These are phyloP conservation scores for Paramecium tetraurelia DNA, from an alignment of 73 alveolate species.

Conservation along the genomic window DNA sequence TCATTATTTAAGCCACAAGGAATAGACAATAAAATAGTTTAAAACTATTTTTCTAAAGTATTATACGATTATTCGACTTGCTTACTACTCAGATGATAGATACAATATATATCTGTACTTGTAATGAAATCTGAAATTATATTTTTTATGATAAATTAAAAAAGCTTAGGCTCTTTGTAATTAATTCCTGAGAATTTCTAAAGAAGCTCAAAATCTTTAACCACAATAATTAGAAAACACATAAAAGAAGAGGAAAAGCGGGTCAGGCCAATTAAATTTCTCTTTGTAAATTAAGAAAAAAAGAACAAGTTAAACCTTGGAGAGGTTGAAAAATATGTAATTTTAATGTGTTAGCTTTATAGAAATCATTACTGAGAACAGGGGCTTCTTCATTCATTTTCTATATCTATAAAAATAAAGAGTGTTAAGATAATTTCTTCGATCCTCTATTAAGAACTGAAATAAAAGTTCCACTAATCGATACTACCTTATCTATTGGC, in stretches of 20 bases:
- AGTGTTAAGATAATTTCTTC: background rate
- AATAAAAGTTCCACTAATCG: background rate
- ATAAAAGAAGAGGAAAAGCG: background rate
- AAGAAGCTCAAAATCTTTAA: background rate
- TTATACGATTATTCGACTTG: background rate
- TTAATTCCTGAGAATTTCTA: background rate
- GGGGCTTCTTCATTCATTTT: background rate
- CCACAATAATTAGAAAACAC: background rate
- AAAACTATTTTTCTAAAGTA: too few species aligned
- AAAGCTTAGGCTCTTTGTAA: background rate
- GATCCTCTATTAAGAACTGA: background rate
- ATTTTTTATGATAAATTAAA: background rate
- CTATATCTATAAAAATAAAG: background rate
- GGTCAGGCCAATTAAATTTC: background rate
- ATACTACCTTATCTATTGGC: background rate
- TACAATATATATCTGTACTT: too few species aligned
- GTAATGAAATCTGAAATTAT: background rate
- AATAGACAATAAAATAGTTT: background rate
- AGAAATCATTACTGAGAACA: background rate
- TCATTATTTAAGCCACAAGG: background rate
- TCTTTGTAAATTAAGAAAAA: background rate
- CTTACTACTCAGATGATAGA: background rate
- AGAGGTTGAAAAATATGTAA: background rate
- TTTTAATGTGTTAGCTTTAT: background rate
- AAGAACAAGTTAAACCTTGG: background rate